Base-by-base conservation (phyloP, 192 early-diverging fungal species). In the Coemansia sp. region DNA sequence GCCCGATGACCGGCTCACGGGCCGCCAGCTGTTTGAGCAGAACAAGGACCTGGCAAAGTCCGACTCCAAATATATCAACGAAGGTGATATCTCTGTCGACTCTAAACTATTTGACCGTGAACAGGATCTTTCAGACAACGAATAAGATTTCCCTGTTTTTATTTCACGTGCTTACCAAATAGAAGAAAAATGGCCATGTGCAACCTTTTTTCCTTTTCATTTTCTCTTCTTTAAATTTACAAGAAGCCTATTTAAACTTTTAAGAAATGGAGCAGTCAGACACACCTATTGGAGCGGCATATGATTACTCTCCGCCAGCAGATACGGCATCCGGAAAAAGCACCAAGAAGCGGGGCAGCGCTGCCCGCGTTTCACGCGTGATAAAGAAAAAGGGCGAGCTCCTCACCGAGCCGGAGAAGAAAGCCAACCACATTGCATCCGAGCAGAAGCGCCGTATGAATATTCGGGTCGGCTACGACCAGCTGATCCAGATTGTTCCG, bases 361-460 rank as follows among this genome's bases (percentile, higher is more conserved):
- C 21, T 10, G n/a, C 26, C 17, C 59, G 59, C 47, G 40, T 46
- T 15, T 36, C 48, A 8, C 37, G 71, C 5, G 62, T 66, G 36
- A 54, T 72, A 7, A 80, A 80, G 44, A 70, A 71, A 58, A 80
- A 80, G 55, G 77, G 89, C 68, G 91, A 92, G 63, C 69, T 93
- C 47, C 73, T 95, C 58, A 88, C 94, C 1, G 94, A 94, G 49
- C 86, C 89, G n/a, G 90, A 94, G 56, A 96, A 96, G 71, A 90
- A 92, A 66, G 89, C 89, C 10, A 96, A 96, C 79, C 95, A 97
- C 73, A 97, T 97, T 81, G 93, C 90, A 1, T 93, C 90, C 20
- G 95, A 97, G 71, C 92, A 97, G 72, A 92, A 93, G 66, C 86
- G 95, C 54, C 83, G 95, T 40, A 89, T 92, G 57, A 93, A 95